phyloP scores from a whole-genome alignment of 2,329 filamentous ascomycete genomes.

The Orbilia javanica region DNA sequence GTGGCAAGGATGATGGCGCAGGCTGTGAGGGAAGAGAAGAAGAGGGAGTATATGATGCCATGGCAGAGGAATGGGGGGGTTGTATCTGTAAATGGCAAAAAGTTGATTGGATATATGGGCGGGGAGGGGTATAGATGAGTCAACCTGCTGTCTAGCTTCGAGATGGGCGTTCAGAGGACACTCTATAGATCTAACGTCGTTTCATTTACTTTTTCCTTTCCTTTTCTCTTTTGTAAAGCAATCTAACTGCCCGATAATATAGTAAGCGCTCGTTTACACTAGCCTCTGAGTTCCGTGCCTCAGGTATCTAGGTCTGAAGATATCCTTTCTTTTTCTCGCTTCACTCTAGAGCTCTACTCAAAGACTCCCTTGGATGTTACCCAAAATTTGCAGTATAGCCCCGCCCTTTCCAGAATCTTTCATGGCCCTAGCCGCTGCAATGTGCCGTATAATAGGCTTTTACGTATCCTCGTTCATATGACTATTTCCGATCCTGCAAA shows the following conservation, averaged over 20 bases:
- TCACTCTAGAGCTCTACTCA: background rate
- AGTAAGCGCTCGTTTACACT: background rate
- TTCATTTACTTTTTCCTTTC: background rate
- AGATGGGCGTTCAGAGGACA: too few relatives aligned
- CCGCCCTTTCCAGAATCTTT: background rate
- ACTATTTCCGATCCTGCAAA: too few relatives aligned
- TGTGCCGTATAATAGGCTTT: too few relatives aligned
- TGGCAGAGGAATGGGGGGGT: constrained; percentile 37
- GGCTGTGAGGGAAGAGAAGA: constrained; percentile 51
- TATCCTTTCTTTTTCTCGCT: background rate
- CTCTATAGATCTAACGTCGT: too few relatives aligned
- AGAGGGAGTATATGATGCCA: constrained; percentile 53
- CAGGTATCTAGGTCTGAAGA: background rate
- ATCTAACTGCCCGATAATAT: too few relatives aligned
- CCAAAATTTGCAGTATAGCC: background rate
- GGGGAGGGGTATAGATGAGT: constrained; percentile 46
- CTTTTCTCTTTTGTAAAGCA: too few relatives aligned
- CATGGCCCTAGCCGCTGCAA: too few relatives aligned
- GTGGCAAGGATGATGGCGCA: constrained; percentile 53
- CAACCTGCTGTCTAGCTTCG: background rate
- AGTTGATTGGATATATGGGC: constrained; percentile 45
- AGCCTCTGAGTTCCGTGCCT: background rate
- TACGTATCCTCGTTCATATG: too few relatives aligned
- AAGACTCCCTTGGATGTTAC: background rate
- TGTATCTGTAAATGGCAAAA: constrained; percentile 30